These are phyloP conservation scores for Torulaspora franciscae DNA, from an alignment of 805 yeast genomes.

Conservation along the genomic window DNA sequence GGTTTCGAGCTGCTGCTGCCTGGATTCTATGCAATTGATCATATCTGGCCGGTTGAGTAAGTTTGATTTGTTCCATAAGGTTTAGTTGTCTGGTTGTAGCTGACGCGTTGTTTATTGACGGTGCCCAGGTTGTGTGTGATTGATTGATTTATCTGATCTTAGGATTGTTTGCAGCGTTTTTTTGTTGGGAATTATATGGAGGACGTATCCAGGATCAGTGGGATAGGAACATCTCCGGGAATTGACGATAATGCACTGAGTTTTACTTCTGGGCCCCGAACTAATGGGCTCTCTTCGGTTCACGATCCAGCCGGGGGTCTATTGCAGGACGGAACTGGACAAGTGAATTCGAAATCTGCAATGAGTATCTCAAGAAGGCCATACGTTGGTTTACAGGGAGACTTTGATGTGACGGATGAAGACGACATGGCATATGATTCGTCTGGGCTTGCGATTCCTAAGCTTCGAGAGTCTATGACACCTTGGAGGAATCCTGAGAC, in stretches of 20 bases:
- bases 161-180: neutral
- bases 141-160: neutral
- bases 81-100: neutral
- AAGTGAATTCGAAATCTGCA: neutral
- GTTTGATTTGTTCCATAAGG: neutral
- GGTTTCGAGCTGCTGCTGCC: neutral
- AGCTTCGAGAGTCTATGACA: conserved; percentile 35
- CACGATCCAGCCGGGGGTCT: neutral
- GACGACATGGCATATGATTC: conserved; percentile 8
- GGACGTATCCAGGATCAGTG: neutral
- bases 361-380: neutral
- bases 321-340: neutral
- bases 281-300: neutral
- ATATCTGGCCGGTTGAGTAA: neutral
- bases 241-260: conserved; percentile 6
- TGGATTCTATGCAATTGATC: neutral
- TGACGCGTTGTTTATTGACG: neutral
- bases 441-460: conserved; percentile 31
- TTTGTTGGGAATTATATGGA: conserved; percentile 2
- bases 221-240: neutral
- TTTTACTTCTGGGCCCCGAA: conserved; percentile 3
- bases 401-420: conserved; percentile 2
- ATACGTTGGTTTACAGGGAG: conserved; percentile 1
- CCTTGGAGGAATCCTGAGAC: conserved; percentile 36
- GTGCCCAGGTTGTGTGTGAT: neutral